Base-by-base conservation (phyloP, 192 early-diverging fungal genomes). In the Linnemannia hyalina region DNA sequence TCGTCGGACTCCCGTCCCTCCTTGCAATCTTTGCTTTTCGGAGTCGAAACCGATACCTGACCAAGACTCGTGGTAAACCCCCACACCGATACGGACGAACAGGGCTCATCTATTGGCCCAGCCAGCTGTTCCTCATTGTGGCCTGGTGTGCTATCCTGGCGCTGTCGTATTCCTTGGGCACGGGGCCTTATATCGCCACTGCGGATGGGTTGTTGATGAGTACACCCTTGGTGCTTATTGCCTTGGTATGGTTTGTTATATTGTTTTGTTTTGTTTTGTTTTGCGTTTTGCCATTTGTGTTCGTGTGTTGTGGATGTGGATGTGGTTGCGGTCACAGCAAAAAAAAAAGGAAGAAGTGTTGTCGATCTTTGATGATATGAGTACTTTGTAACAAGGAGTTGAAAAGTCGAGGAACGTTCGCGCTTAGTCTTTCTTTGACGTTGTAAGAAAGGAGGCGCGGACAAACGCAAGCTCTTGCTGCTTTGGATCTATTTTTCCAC, bases 41-140 rank as follows among this genome's bases (percentile, higher is more conserved):
- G 9, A 23, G 26, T 3, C 73, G 83, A 15, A 76, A 73, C 42
- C 63, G 49, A 15, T 85, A 68, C 68, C 42, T 85, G 44, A 76
- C 52, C 41, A 29, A 40, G 35, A 15, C 77, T 22, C 77, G 68
- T 32, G 40, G 41, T 38, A 54, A 70, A 32, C 22, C 42, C 9
- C 69, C 78, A 2, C 83, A 86, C 57, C 35, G 29, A 6, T 86
- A 80, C 47, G 83, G 83, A 29, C 74, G 83, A 49, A 86, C 83
- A 2, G 68, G 74, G 23, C 40, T 68, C 32, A 80, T 86, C 38
- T 80, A 74, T 22, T 86, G 78, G 83, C 78, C 83, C 20, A 68
- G 40, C 23, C 83, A 86, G 55, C 3, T 86, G 9, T 72, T 77
- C 20, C 57, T 80, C 52, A 22, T 71, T 41, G 29, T 44, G 15